Evolutionary conservation across 257 asterid species (phyloP), one percentile per base, ranked within the genome.

Genomic region (Prunella vulgaris): DNA sequence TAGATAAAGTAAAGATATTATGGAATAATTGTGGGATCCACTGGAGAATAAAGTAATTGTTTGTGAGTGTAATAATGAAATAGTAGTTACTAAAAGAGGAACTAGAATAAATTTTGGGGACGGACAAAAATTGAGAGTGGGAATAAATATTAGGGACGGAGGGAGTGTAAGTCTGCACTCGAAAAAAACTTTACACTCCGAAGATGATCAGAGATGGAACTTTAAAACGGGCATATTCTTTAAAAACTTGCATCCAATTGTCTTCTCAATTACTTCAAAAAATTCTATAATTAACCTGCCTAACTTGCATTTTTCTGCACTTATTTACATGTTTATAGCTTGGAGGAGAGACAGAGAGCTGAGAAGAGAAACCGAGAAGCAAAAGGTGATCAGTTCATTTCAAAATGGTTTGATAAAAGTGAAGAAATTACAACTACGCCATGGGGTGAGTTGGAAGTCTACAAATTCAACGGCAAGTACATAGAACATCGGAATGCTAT

Each of bases 291-390:
- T 42, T n/a, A 22, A 57, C 33, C 13, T 35, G 22, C 37, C 42
- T 44, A 54, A 70, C 68, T 62, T 44, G 17, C 46, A 32, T 9
- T 32, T 66, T 64, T 49, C 35, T 13, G 20, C 48, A 52, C 44
- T 1, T 60, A 12, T 33, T 66, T 35, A 0, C 21, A n/a, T 63
- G 10, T 63, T 35, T 68, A 30, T 59, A 93, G 97, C 73, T 77
- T 94, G 92, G 99, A 94, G 84, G 99, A 94, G 84, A 84, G 85
- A 74, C 99, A 94, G 75, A 85, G 99, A 82, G 88, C 95, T 54
- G 99, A 94, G 73, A 91, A 86, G 92, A 87, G 87, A 81, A 82
- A 30, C 72, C 76, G 99, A 63, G 99, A 94, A 76, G 87, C 86
- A 4, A 91, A 91, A 58, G 90, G 89, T 22, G 92, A 91, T 6